Percentiles rank a stretch among this genome's conserved stretches.
Conservation (phyloP, 257 asterid species). For the Vinca minor region DNA sequence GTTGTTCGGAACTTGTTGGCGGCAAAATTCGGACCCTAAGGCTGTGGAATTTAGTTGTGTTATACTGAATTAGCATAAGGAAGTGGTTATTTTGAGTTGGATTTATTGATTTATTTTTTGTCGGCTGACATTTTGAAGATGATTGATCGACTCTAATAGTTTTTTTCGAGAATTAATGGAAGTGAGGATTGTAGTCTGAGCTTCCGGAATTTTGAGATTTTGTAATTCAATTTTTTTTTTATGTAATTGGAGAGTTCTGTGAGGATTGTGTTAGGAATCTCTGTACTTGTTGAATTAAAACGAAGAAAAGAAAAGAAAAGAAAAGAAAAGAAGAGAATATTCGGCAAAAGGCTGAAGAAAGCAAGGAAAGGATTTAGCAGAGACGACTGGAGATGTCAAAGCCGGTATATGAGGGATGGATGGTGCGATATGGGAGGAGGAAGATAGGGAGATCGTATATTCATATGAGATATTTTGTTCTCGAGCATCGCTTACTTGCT, state of each 20-base stretch:
- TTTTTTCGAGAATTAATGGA: constrained; percentile 22
- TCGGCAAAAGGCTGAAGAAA: not conserved
- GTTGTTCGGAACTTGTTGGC: too few relatives aligned
- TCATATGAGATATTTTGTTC: constrained; percentile 88
- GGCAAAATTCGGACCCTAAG: not conserved
- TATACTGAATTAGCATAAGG: not conserved
- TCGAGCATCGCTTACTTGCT: constrained; percentile 65
- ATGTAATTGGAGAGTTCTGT: not conserved
- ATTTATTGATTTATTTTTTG: not conserved
- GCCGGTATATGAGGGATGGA: constrained; percentile 89
- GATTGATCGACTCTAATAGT: constrained; percentile 31
- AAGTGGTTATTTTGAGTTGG: not conserved
- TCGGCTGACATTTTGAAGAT: constrained; percentile 9
- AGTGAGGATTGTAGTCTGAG: constrained; percentile 31
- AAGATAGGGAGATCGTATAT: constrained; percentile 78
- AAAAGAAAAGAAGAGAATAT: not conserved
- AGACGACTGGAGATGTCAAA: constrained; percentile 43
- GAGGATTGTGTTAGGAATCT: constrained; percentile 3
- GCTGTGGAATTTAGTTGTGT: constrained; percentile 3
- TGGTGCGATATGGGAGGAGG: constrained; percentile 92
- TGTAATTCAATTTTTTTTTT: not conserved
- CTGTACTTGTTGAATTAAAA: not conserved
- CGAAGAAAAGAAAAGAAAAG: too few relatives aligned
- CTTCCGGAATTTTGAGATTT: constrained; percentile 27
- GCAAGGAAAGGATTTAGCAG: constrained; percentile 9